Conservation (phyloP, 345 rosid genomes). For the Citrus inodora region DNA sequence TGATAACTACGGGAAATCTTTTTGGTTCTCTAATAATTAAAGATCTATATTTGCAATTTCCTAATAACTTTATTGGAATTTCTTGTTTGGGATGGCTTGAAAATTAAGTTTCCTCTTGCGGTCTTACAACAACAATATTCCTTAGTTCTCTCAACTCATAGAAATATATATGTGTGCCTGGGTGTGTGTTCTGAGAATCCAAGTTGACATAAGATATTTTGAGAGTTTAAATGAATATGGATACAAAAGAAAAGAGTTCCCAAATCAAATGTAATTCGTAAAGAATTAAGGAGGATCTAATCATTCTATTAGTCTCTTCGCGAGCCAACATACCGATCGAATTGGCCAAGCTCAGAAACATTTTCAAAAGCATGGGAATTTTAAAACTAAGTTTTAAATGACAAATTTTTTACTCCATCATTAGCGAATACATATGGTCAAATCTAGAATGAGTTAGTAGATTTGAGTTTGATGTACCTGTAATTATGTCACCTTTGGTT, state of each 20-base stretch:
- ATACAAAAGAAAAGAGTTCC: not conserved
- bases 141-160: not conserved
- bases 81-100: slow-evolving; percentile 9
- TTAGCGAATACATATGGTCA: too few relatives aligned
- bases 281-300: too few relatives aligned
- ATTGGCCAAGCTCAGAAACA: too few relatives aligned
- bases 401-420: too few relatives aligned
- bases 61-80: slow-evolving; percentile 14
- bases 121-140: not conserved
- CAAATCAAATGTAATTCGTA: not conserved
- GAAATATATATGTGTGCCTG: not conserved
- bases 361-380: too few relatives aligned
- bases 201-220: not conserved
- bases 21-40: slow-evolving; percentile 18
- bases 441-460: too few relatives aligned
- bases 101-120: not conserved
- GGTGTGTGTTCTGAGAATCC: not conserved
- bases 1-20: slow-evolving; percentile 7
- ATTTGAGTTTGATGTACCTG: too few relatives aligned
- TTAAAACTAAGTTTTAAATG: too few relatives aligned
- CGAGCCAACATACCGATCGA: too few relatives aligned
- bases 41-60: not conserved
- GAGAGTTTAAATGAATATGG: not conserved
- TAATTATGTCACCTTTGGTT: not conserved
- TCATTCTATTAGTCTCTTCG: too few relatives aligned